These are phyloP conservation scores for Aurantiochytrium sp. DNA, from an alignment of 108 stramenopile species.

Conservation along the genomic window DNA sequence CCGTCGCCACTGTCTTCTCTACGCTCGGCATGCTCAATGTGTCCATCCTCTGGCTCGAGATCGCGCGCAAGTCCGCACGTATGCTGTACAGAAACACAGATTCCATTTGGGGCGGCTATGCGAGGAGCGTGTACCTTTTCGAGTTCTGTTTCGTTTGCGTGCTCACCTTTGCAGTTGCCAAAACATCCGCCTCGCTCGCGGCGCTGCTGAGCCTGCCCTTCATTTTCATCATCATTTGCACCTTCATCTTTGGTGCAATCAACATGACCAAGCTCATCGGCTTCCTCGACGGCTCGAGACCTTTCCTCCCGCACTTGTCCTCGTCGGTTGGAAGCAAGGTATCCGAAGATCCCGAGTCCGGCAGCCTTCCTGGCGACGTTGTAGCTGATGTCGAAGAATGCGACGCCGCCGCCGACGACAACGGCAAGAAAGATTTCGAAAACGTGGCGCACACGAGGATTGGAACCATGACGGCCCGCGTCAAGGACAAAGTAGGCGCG, in stretches of 20 bases:
- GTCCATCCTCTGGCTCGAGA: not conserved
- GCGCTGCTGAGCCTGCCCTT: not conserved
- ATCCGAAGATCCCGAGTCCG: not conserved
- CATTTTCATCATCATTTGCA: not conserved
- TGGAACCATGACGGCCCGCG: no score
- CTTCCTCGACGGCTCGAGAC: not conserved
- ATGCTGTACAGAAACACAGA: not conserved
- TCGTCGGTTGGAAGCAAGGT: not conserved
- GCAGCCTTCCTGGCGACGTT: no score
- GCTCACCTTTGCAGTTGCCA: not conserved
- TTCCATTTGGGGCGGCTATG: not conserved
- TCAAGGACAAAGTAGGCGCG: not conserved
- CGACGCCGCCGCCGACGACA: no score
- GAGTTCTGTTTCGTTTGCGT: not conserved
- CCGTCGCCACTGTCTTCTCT: not conserved
- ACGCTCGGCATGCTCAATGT: not conserved
- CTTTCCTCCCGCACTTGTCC: not conserved
- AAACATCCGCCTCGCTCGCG: not conserved
- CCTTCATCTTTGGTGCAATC: not conserved
- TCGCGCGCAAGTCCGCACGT: not conserved
- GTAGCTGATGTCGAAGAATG: no score
- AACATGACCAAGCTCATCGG: not conserved
- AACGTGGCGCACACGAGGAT: no score
- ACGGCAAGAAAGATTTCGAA: no score
- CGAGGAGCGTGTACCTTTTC: not conserved